Percentiles rank a stretch among this genome's conserved stretches.
phyloP scores from a whole-genome alignment of 331 rosid genomes.

The Quercus tomentella region DNA sequence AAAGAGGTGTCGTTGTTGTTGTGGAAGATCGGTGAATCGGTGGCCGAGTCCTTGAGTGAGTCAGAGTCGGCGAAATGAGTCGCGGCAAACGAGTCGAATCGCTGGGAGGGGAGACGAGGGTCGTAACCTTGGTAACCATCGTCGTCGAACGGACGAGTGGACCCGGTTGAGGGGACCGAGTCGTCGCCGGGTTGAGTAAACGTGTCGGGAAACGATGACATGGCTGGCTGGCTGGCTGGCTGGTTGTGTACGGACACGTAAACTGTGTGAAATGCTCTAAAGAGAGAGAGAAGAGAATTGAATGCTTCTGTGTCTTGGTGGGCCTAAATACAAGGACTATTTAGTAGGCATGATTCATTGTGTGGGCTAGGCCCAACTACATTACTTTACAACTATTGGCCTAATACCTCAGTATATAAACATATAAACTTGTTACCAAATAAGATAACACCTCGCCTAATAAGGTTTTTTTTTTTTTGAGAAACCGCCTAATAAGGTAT shows the following conservation, averaged over 20 bases:
- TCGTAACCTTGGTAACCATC: slow-evolving; percentile 26
- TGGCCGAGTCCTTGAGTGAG: slow-evolving; percentile 24
- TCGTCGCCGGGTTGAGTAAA: slow-evolving; percentile 19
- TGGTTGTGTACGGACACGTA: neutral
- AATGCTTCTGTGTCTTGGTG: neutral
- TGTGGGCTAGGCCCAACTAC: neutral
- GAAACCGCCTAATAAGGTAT: too few relatives aligned
- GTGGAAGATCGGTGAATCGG: slow-evolving; percentile 24
- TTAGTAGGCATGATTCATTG: neutral
- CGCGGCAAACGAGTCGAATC: slow-evolving; percentile 17
- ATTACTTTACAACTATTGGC: too few relatives aligned
- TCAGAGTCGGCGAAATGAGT: slow-evolving; percentile 24
- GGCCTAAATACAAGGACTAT: neutral
- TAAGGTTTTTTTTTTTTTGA: too few relatives aligned
- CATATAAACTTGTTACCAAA: too few relatives aligned
- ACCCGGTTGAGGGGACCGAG: slow-evolving; percentile 14
- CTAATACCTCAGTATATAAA: too few relatives aligned
- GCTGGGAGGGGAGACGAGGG: slow-evolving; percentile 17
- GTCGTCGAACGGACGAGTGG: slow-evolving; percentile 30
- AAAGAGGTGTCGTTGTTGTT: neutral
- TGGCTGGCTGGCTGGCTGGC: neutral
- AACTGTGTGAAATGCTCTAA: neutral
- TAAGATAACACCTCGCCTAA: too few relatives aligned
- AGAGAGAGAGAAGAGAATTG: neutral
- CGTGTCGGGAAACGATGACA: slow-evolving; percentile 22